Evolutionary conservation across 164 flowering plant species (phyloP), one percentile per base, ranked within the genome.

Genomic region (Vitis labrusca): DNA sequence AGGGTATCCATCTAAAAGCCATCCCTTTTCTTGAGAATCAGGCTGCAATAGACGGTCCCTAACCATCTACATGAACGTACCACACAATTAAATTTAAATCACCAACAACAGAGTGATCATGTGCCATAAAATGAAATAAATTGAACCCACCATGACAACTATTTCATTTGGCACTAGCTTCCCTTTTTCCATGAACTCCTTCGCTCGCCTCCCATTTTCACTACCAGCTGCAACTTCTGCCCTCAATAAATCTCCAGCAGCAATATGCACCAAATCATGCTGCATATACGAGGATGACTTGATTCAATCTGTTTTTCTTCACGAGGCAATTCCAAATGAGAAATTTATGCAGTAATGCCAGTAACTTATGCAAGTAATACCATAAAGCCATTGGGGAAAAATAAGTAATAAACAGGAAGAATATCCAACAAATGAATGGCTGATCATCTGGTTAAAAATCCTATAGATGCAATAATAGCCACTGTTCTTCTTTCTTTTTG

Each of bases 1-100:
- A 10, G 98, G 99, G 59, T 93, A 96, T 76, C 99, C 99, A 87
- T 96, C 99, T 76, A 96, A 85, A 77, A 96, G 98, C 99, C 99
- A 96, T 9, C 99, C 99, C 23, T 84, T 87, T 75, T 87, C 88
- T 71, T 63, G 81, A 67, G 98, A 89, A 81, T 96, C 98, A 23
- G 82, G 76, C 74, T 81, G 85, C 49, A 68, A 74, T 8, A 96
- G 79, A 6, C 99, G 97, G 17, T 93, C 97, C 80, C 88, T 93
- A 70, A 96, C 98, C 98, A 96, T 96, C 99, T 95, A 75, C 62
- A 77, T 44, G 23, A 67, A 44, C 52, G 44, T 37, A 37, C 5
- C 44, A 0, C 44, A 37, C 44, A 37, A 37, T 37, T 37, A 74
- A 76, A 74, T 10, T 48, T 63, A 57, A 64, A 71, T 65, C 67